Conservation (phyloP, 2,329 filamentous ascomycete species). For the Fusarium drepaniforme region DNA sequence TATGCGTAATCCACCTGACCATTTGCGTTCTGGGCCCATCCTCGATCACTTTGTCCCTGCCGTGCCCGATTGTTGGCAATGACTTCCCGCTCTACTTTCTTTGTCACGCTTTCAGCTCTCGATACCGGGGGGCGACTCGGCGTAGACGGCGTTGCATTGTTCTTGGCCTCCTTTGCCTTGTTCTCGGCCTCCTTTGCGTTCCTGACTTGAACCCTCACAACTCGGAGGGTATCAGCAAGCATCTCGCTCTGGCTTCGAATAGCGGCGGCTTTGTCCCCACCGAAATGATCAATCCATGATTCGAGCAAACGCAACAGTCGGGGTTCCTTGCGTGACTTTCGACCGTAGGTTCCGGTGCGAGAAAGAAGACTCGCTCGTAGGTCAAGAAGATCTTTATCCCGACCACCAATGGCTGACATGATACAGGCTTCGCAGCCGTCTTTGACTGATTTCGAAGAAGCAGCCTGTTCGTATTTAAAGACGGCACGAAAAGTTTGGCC, state of each 20-base stretch:
- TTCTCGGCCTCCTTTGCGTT: neutral
- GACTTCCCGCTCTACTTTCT: neutral
- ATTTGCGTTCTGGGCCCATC: neutral
- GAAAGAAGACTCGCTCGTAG: slow-evolving; percentile 58
- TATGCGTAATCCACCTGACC: neutral
- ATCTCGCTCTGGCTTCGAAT: slow-evolving; percentile 22
- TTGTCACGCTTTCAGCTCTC: neutral
- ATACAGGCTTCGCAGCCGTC: slow-evolving; percentile 66
- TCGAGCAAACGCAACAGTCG: slow-evolving; percentile 56
- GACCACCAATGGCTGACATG: slow-evolving; percentile 61
- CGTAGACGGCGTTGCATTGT: neutral
- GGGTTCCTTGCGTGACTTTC: slow-evolving; percentile 40
- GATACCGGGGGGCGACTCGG: neutral
- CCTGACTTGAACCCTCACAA: slow-evolving; percentile 6
- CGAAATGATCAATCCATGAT: slow-evolving; percentile 56
- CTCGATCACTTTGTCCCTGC: neutral
- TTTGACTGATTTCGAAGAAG: slow-evolving; percentile 44
- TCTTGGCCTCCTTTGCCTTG: neutral
- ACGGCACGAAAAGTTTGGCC: slow-evolving; percentile 49
- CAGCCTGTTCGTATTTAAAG: slow-evolving; percentile 48
- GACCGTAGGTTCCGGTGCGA: slow-evolving; percentile 45
- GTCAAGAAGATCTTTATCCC: slow-evolving; percentile 56
- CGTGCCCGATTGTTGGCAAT: neutral
- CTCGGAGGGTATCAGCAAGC: slow-evolving; percentile 21
- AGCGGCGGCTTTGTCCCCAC: slow-evolving; percentile 10